Conservation (phyloP, 805 yeast species). For the Monosporozyma yasuniensis region DNA sequence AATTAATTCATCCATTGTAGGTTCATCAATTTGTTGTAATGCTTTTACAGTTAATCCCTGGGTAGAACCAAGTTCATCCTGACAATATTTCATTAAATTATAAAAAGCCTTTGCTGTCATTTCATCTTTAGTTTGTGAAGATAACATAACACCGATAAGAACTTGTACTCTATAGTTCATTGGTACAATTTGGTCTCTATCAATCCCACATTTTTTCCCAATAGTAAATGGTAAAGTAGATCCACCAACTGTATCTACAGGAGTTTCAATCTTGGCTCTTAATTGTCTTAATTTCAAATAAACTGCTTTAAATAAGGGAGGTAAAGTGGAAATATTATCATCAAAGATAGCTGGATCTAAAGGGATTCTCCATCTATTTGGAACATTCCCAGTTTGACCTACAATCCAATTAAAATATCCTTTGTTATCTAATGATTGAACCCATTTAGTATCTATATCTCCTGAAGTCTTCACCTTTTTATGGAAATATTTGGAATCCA, state of each 20-base stretch:
- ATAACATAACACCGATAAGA: slow-evolving; percentile 72
- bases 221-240: slow-evolving; percentile 44
- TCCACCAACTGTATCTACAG: slow-evolving; percentile 87
- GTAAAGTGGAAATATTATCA: slow-evolving; percentile 11
- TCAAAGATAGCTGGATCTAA: slow-evolving; percentile 4
- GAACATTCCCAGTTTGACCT: slow-evolving; percentile 20
- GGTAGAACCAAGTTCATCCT: slow-evolving; percentile 29
- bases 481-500: slow-evolving; percentile 16
- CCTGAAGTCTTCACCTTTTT: slow-evolving; percentile 5
- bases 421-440: slow-evolving; percentile 11
- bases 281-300: slow-evolving; percentile 51
- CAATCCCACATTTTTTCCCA: slow-evolving; percentile 22
- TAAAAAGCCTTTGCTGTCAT: slow-evolving; percentile 66
- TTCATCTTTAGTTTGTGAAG: slow-evolving; percentile 90
- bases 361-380: slow-evolving; percentile 16
- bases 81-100: slow-evolving; percentile 43
- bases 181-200: slow-evolving; percentile 23
- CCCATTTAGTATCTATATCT: neutral
- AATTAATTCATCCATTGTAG: slow-evolving; percentile 56
- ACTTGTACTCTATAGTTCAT: slow-evolving; percentile 57
- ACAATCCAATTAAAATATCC: slow-evolving; percentile 23
- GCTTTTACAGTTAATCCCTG: slow-evolving; percentile 55
- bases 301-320: slow-evolving; percentile 45
- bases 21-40: slow-evolving; percentile 40
- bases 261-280: slow-evolving; percentile 61